Percentiles rank a stretch among this genome's conserved stretches.
Conservation (phyloP, 257 asterid species). For the Penstemon eatonii region DNA sequence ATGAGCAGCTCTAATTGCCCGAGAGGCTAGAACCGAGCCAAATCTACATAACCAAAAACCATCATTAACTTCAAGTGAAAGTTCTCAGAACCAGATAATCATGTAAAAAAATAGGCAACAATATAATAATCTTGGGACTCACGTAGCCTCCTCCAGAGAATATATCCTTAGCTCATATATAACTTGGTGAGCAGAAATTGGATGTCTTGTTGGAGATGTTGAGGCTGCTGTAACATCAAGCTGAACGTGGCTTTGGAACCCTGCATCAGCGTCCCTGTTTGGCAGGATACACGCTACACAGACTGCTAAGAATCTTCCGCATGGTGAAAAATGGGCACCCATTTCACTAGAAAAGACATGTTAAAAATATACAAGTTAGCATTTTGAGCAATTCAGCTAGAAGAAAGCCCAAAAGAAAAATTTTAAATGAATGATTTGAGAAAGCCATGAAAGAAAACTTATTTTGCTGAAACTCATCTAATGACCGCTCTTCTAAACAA, state of each 20-base stretch:
- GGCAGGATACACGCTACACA: slow-evolving; percentile 95
- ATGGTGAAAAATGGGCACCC: slow-evolving; percentile 97
- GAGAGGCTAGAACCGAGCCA: slow-evolving; percentile 80
- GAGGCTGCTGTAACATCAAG: slow-evolving; percentile 61
- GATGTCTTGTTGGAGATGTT: slow-evolving; percentile 98
- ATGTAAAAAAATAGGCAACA: slow-evolving; percentile 3
- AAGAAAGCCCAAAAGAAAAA: neutral
- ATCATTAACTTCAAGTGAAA: slow-evolving; percentile 24
- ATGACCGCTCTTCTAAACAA: slow-evolving; percentile 14
- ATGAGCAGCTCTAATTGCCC: slow-evolving; percentile 98
- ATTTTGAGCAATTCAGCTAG: slow-evolving; percentile 23
- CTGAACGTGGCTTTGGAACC: slow-evolving; percentile 63
- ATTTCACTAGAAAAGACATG: slow-evolving; percentile 57
- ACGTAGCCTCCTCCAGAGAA: slow-evolving; percentile 97
- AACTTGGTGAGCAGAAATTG: slow-evolving; percentile 81
- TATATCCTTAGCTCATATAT: slow-evolving; percentile 90
- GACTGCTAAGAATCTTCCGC: slow-evolving; percentile 94
- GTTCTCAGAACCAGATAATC: slow-evolving; percentile 17
- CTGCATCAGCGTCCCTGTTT: slow-evolving; percentile 69
- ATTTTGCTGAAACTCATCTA: slow-evolving; percentile 17
- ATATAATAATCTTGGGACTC: slow-evolving; percentile 31
- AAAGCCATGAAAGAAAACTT: neutral
- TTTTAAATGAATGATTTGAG: neutral
- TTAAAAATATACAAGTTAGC: slow-evolving; percentile 10
- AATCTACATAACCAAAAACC: slow-evolving; percentile 51